phyloP scores from a whole-genome alignment of 768 basidiomycete genomes.

The Tephrocybe sp. region DNA sequence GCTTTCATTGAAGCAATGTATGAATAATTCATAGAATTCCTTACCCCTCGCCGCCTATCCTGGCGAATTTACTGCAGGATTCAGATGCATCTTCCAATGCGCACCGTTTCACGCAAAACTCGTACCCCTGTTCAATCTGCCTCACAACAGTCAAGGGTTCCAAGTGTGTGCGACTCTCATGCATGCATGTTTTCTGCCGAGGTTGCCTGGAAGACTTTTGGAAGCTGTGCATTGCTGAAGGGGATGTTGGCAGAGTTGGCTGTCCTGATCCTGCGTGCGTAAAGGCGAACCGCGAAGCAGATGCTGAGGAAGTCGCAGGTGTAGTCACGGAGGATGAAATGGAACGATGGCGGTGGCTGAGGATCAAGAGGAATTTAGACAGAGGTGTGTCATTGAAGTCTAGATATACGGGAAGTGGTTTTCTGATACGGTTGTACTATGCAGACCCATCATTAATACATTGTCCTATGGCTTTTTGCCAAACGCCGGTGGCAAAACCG shows the following conservation, averaged over 20 bases:
- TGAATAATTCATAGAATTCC: conserved; percentile 37
- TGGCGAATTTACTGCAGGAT: conserved; percentile 45
- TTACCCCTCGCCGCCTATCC: conserved; percentile 54
- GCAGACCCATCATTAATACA: conserved; percentile 76
- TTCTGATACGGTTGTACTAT: background rate
- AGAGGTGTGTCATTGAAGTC: conserved; percentile 43
- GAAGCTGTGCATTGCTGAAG: conserved; percentile 77
- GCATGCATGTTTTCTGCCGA: conserved; percentile 83
- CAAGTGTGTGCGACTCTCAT: conserved; percentile 67
- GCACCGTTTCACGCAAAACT: conserved; percentile 56
- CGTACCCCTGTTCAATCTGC: conserved; percentile 78
- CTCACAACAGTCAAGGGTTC: conserved; percentile 70
- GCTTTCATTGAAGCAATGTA: conserved; percentile 4
- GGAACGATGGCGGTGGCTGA: conserved; percentile 75
- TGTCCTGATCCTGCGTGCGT: conserved; percentile 82
- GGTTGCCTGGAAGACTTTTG: conserved; percentile 79
- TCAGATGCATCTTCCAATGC: conserved; percentile 47
- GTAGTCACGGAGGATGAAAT: conserved; percentile 66
- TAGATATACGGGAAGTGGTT: background rate
- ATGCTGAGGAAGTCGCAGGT: conserved; percentile 68
- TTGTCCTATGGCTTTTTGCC: conserved; percentile 81
- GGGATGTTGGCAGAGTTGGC: conserved; percentile 69
- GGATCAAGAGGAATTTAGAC: conserved; percentile 69
- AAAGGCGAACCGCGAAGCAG: conserved; percentile 57
- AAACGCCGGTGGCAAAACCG: conserved; percentile 71